A percentile compares a stretch with the other conserved stretches of the same genome.
phyloP scores from a whole-genome alignment of 805 yeast species.

The Sugiyamaella americana region DNA sequence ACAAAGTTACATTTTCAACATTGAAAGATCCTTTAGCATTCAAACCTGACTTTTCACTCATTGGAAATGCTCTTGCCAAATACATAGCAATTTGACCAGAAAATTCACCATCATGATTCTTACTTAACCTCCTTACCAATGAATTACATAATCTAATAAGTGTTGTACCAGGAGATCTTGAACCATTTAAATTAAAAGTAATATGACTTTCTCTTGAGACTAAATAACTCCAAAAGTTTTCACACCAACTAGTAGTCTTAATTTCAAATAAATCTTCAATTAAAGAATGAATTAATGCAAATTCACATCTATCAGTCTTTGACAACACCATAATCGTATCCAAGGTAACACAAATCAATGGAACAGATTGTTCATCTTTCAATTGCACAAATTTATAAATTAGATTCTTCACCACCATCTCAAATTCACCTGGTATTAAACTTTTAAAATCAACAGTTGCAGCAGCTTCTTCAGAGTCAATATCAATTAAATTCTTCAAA shows the following conservation, averaged over 20 bases:
- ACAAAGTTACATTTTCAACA: conserved; percentile 29
- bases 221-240: conserved; percentile 32
- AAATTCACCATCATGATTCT: conserved; percentile 29
- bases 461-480: too few relatives aligned
- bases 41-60: conserved; percentile 33
- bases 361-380: not conserved
- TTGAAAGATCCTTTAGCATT: conserved; percentile 33
- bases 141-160: conserved; percentile 33
- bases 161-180: conserved; percentile 31
- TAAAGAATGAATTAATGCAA: conserved; percentile 22
- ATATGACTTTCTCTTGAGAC: conserved; percentile 24
- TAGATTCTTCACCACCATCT: not conserved
- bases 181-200: conserved; percentile 26
- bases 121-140: conserved; percentile 30
- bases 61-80: conserved; percentile 33
- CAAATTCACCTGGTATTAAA: too few relatives aligned
- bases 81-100: conserved; percentile 32
- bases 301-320: conserved; percentile 15
- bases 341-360: conserved; percentile 17
- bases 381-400: not conserved
- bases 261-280: conserved; percentile 32
- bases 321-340: conserved; percentile 18
- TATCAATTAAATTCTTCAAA: too few relatives aligned
- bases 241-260: conserved; percentile 31
- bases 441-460: too few relatives aligned